Conservation (phyloP, 768 basidiomycete genomes). For the Tricholoma hemisulphureum region DNA sequence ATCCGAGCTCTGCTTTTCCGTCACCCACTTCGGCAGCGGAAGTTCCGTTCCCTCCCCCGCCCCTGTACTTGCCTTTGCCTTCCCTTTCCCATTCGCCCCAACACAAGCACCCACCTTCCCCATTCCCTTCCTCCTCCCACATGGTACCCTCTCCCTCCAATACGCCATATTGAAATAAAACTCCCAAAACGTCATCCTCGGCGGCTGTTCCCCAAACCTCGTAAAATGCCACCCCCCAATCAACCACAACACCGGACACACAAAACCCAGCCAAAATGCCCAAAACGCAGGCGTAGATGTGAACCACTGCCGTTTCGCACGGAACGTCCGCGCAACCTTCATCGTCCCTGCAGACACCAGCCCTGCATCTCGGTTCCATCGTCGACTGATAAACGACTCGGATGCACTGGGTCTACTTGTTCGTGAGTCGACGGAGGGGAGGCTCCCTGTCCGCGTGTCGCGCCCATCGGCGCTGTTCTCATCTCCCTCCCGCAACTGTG, state of each 20-base stretch:
- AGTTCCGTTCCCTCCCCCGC: constrained; percentile 25
- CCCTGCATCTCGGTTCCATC: constrained; percentile 47
- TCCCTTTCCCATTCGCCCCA: constrained; percentile 14
- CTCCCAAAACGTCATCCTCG: constrained; percentile 43
- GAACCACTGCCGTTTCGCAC: constrained; percentile 31
- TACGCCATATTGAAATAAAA: constrained; percentile 41
- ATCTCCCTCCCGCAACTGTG: not conserved
- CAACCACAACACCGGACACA: constrained; percentile 74
- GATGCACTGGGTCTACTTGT: constrained; percentile 33
- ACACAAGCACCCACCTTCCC: not conserved
- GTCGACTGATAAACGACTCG: constrained; percentile 51
- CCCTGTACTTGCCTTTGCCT: constrained; percentile 7
- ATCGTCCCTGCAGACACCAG: constrained; percentile 28
- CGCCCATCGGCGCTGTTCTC: constrained; percentile 1
- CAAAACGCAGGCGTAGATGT: constrained; percentile 47
- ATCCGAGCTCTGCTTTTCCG: constrained; percentile 43
- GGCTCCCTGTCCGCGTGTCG: not conserved
- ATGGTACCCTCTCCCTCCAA: constrained; percentile 34
- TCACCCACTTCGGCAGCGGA: constrained; percentile 42
- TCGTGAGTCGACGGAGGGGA: constrained; percentile 14
- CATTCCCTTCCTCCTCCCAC: constrained; percentile 22
- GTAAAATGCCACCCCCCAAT: constrained; percentile 73
- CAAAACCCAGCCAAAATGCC: constrained; percentile 75
- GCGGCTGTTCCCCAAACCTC: constrained; percentile 45
- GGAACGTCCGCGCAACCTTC: constrained; percentile 26